Conservation (phyloP, 2,329 filamentous ascomycete species). For the Seiridium unicorne region DNA sequence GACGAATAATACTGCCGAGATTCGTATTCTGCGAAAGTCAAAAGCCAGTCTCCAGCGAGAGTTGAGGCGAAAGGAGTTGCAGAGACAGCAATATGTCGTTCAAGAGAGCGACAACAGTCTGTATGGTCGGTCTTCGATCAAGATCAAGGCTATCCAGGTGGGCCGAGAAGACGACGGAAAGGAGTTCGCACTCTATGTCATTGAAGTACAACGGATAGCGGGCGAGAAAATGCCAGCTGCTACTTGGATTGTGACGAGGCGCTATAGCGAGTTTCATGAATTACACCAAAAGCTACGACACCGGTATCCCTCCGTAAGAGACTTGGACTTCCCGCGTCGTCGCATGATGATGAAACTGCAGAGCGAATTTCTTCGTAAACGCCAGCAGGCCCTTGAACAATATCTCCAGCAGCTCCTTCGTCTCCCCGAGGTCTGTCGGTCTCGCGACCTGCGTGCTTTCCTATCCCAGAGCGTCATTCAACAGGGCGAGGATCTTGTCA, state of each 20-base stretch:
- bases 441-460: slow-evolving; percentile 87
- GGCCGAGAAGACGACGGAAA: slow-evolving; percentile 88
- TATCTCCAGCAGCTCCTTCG: slow-evolving; percentile 81
- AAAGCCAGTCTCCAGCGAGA: slow-evolving; percentile 91
- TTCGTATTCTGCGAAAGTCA: slow-evolving; percentile 89
- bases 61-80: slow-evolving; percentile 89
- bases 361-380: slow-evolving; percentile 90
- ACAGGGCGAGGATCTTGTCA: slow-evolving; percentile 55
- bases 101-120: slow-evolving; percentile 98
- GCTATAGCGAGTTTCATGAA: slow-evolving; percentile 97
- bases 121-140: slow-evolving; percentile 85
- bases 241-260: slow-evolving; percentile 85
- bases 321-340: slow-evolving; percentile 87
- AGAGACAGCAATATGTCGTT: slow-evolving; percentile 93
- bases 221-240: slow-evolving; percentile 97
- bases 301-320: slow-evolving; percentile 82
- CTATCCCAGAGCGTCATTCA: slow-evolving; percentile 83
- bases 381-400: slow-evolving; percentile 77
- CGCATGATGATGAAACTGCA: slow-evolving; percentile 96
- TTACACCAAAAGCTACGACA: slow-evolving; percentile 85
- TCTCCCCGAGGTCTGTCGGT: slow-evolving; percentile 90
- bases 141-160: slow-evolving; percentile 90
- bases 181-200: slow-evolving; percentile 89
- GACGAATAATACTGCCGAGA: slow-evolving; percentile 92
- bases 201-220: slow-evolving; percentile 86